These are phyloP conservation scores for Daldinia caldariorum DNA, from an alignment of 495 filamentous ascomycete genomes.

Conservation along the genomic window DNA sequence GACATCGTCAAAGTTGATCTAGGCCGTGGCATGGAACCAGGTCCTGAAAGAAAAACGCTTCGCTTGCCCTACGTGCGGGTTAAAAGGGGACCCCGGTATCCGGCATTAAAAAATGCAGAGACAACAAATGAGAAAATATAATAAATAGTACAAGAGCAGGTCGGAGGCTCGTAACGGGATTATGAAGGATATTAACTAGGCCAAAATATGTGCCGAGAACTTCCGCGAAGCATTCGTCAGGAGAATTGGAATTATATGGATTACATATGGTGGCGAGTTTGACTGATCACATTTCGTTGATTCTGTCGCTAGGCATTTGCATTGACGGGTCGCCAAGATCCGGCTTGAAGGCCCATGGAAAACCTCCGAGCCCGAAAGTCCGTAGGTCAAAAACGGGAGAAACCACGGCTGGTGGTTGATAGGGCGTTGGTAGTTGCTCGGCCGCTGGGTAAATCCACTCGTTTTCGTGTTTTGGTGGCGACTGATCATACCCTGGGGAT, in stretches of 20 bases:
- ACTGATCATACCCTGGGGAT: too few relatives aligned
- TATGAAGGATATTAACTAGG: conserved; percentile 26
- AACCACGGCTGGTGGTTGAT: conserved; percentile 58
- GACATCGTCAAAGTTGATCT: conserved; percentile 32
- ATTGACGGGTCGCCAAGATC: conserved; percentile 55
- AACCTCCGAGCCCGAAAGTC: conserved; percentile 48
- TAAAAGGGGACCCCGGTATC: background rate
- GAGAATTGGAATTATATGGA: conserved; percentile 15
- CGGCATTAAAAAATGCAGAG: conserved; percentile 7
- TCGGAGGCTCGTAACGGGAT: conserved; percentile 32
- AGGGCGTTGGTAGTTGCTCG: too few relatives aligned
- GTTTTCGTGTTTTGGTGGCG: too few relatives aligned
- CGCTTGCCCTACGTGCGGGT: too few relatives aligned
- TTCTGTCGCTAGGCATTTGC: conserved; percentile 59
- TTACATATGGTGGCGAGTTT: conserved; percentile 3
- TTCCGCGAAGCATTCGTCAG: conserved; percentile 18
- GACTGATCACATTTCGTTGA: conserved; percentile 54
- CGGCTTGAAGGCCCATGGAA: conserved; percentile 55
- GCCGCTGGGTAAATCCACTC: too few relatives aligned
- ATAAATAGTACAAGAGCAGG: conserved; percentile 35
- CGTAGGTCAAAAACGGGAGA: conserved; percentile 50
- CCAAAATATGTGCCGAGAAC: conserved; percentile 1
- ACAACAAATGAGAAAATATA: conserved; percentile 30
- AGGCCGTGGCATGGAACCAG: conserved; percentile 17
- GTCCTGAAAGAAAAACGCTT: too few relatives aligned